Base-by-base conservation (phyloP, 345 rosid species). In the Euclidium syriacum region DNA sequence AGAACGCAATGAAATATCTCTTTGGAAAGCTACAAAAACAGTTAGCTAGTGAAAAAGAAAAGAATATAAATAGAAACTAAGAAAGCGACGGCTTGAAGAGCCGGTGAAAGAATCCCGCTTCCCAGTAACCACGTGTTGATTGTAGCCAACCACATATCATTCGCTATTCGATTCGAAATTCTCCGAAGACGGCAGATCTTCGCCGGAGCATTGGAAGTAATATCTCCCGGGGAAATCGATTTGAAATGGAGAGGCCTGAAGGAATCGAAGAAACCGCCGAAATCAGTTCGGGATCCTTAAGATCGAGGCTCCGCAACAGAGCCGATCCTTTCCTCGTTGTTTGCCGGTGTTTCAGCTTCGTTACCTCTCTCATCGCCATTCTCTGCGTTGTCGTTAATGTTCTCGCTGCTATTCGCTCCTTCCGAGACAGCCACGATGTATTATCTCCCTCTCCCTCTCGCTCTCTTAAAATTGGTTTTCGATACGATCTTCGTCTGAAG, bases 301-400 rank as follows among this genome's bases (percentile, higher is more conserved):
- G 65, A 26, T 42, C 64, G 2, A 72, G 75, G 22, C 33, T 61
- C 12, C 72, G 73, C 15, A 15, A 67, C 6, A 55, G 87, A 36
- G 47, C 84, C 2, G 96, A 94, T 75, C 86, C 87, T 2, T 64
- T 90, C 24, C 62, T 94, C 54, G 78, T 90, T 3, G 78, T 86
- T 2, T 94, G 96, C 65, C 75, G 85, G 18, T 84, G 95, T 74
- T 94, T 90, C 77, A 70, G 95, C 63, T 42, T 90, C 56, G 22
- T 94, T 6, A 84, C 96, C 0, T 61, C 84, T 46, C 65, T 94
- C 19, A 70, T 84, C 19, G 95, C 92, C 29, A 59, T 87, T 47
- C 86, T 94, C 40, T 94, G 99, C 73, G 58, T 84, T 40, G 84
- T 75, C 32, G 96, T 94, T 66, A 94, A 94, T 62, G 79, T 86